Conservation (phyloP, 495 filamentous ascomycete species). For the Lophiostoma macrostomum region DNA sequence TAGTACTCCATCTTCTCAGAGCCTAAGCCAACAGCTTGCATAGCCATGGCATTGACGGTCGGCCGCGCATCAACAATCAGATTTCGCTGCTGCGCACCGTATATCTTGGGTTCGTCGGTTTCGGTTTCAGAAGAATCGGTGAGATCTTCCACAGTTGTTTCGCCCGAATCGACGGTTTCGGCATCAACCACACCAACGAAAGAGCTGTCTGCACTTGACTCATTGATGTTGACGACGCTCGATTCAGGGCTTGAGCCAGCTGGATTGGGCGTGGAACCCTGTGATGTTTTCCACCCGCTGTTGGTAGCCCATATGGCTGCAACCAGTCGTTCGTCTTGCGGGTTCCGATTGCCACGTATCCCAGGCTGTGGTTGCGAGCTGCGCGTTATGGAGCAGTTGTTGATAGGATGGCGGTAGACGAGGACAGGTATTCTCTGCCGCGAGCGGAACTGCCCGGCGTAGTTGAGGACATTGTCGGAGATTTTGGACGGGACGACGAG, state of each 20-base stretch:
- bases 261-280: conserved; percentile 42
- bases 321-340: conserved; percentile 93
- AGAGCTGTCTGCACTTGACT: conserved; percentile 33
- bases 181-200: conserved; percentile 46
- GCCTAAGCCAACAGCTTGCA: conserved; percentile 90
- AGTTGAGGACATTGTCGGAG: conserved; percentile 94
- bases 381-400: conserved; percentile 93
- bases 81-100: conserved; percentile 92
- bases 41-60: conserved; percentile 91
- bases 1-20: conserved; percentile 99
- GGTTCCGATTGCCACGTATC: conserved; percentile 80
- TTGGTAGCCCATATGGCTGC: conserved; percentile 80
- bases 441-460: conserved; percentile 86
- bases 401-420: conserved; percentile 91
- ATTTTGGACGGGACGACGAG: conserved; percentile 81
- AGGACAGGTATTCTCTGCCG: conserved; percentile 81
- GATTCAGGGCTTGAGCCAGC: conserved; percentile 25
- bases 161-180: conserved; percentile 47
- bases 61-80: conserved; percentile 96
- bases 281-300: conserved; percentile 43
- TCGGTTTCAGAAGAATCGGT: conserved; percentile 50
- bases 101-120: conserved; percentile 55
- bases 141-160: conserved; percentile 60
- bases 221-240: conserved; percentile 24
- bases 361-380: conserved; percentile 92